Evolutionary conservation across 805 yeast species (phyloP), one percentile per base, ranked within the genome.

Genomic region (Starmera pachycereana): DNA sequence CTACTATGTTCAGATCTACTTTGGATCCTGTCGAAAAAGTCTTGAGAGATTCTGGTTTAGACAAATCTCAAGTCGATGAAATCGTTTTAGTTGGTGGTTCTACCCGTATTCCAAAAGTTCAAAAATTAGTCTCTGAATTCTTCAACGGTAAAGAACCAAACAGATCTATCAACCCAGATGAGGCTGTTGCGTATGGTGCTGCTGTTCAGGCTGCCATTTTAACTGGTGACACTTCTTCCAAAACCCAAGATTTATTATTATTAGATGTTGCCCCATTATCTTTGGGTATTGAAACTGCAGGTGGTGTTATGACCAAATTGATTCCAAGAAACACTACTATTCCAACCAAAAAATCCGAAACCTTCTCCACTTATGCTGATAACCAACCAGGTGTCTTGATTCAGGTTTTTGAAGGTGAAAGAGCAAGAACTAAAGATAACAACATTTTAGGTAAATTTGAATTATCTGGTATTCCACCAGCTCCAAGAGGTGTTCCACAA

Each of bases 161-260:
- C 76, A 84, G 80, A 72, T 85, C 96, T 40, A 88, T 88, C 68
- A 88, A 88, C 78, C 96, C 97, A 55, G 97, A 88, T 75, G 97
- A 88, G 73, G 97, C 97, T 60, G 97, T 88, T 68, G 97, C 97
- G 60, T 88, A 88, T 72, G 96, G 97, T 81, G 97, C 97, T 54
- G 96, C 96, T 48, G 96, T 88, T 53, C 97, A 88, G 74, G 96
- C 96, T 53, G 96, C 96, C 53, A 88, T 88, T 62, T 77, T 88
- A 63, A 78, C 96, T 46, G 97, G 97, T 72, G 96, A 88, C 69
- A 81, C 90, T 54, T 88, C 96, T 33, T 80, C 95, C 47, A 87
- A 87, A 82, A 89, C 96, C 46, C 96, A 88, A 74, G 97, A 88
- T 66, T 74, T 88, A 66, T 73, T 90, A 63, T 76, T 89, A 61